These are phyloP conservation scores for Musa itinerans DNA, from an alignment of 176 grass and related monocot genomes.

Conservation along the genomic window DNA sequence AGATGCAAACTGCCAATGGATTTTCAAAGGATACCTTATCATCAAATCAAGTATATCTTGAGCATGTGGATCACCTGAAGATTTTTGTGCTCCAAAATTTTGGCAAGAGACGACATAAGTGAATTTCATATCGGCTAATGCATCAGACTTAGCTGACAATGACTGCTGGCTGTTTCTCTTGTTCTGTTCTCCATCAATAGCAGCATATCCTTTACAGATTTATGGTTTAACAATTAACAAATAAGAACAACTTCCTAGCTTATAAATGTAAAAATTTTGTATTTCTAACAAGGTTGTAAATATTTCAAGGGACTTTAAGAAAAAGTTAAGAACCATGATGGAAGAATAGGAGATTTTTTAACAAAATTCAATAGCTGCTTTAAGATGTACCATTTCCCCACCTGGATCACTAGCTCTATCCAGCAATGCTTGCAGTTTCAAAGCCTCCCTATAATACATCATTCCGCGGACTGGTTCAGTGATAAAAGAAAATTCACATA, in stretches of 20 bases:
- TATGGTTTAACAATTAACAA: constrained; percentile 37
- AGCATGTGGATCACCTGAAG: constrained; percentile 65
- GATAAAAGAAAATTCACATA: constrained; percentile 20
- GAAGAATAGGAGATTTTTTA: constrained; percentile 7
- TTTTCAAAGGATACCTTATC: constrained; percentile 45
- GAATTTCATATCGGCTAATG: constrained; percentile 88
- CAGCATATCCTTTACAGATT: constrained; percentile 43
- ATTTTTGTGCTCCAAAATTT: constrained; percentile 81
- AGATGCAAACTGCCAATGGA: neutral
- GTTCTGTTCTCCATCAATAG: constrained; percentile 52
- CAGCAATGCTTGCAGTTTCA: constrained; percentile 70
- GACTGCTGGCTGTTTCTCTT: constrained; percentile 41
- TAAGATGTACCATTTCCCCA: constrained; percentile 19
- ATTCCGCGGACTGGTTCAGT: constrained; percentile 73
- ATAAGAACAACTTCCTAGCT: constrained; percentile 6
- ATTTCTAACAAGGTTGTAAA: neutral
- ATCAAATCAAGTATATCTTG: constrained; percentile 93
- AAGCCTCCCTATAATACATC: constrained; percentile 79
- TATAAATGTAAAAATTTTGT: constrained; percentile 14
- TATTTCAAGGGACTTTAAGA: neutral
- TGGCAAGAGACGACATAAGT: constrained; percentile 91
- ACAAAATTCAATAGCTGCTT: neutral
- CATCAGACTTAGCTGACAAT: constrained; percentile 48
- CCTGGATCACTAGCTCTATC: constrained; percentile 68
- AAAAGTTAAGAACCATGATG: constrained; percentile 3